Conservation (phyloP, 345 rosid species). For the Eucalyptus shirleyi region DNA sequence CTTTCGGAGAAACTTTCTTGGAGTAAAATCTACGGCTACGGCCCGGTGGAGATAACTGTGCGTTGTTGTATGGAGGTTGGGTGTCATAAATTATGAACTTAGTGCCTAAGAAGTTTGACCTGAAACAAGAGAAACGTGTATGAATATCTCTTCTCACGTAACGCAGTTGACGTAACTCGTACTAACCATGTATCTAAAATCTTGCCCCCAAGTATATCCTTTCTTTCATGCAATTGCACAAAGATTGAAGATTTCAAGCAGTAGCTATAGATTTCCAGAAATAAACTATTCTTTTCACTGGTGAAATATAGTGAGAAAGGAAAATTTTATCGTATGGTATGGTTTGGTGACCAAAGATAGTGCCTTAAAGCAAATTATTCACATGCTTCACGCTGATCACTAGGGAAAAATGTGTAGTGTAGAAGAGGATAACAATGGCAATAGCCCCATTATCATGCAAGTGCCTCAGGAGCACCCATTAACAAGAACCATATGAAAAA, state of each 20-base stretch:
- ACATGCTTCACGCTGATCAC: neutral
- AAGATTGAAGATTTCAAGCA: neutral
- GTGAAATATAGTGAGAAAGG: neutral
- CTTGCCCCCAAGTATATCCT: neutral
- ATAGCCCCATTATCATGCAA: neutral
- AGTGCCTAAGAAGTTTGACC: conserved; percentile 41
- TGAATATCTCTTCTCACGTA: neutral
- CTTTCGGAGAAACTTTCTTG: conserved; percentile 40
- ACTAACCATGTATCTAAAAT: neutral
- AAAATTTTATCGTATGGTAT: neutral
- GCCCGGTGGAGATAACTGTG: conserved; percentile 27
- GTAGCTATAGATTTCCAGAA: neutral
- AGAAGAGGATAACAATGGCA: neutral
- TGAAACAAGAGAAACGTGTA: neutral
- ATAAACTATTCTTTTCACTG: neutral
- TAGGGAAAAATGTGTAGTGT: neutral
- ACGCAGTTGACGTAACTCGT: neutral
- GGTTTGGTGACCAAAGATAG: neutral
- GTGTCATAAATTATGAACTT: conserved; percentile 35
- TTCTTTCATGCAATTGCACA: neutral
- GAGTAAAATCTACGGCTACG: conserved; percentile 34
- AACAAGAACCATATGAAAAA: neutral
- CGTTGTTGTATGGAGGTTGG: conserved; percentile 25
- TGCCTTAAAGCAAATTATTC: neutral
- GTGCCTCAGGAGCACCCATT: neutral